Evolutionary conservation across 2,329 filamentous ascomycete species (phyloP), one percentile per base, ranked within the genome.

Genomic region (Cadophora luteo-olivacea): DNA sequence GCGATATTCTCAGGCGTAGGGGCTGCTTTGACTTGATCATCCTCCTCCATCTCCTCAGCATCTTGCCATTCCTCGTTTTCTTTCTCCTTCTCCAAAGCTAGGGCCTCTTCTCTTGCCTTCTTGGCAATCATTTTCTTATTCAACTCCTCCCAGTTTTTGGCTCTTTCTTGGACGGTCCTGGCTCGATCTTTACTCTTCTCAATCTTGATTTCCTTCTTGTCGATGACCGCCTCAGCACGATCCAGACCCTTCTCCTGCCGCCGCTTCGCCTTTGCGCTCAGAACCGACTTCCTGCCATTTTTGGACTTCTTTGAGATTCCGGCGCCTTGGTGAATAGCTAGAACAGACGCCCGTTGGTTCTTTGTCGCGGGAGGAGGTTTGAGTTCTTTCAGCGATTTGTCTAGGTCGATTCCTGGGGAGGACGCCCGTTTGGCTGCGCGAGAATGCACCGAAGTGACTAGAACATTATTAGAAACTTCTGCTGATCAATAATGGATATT

Each of bases 341-440:
- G 87, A 22, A 92, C 84, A n/a, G 91, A 89, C 33, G 89, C 87
- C 4, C 89, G 86, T 69, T 82, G 78, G 70, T 85, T 81, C 68
- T 80, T 78, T 8, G 83, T 80, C 55, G 84, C 81, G 24, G 79
- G 71, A 1, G 88, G 86, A 12, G 84, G 82, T 69, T 84, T 81
- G 68, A 86, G 80, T 48, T 87, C 81, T 77, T 91, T 91, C 25
- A 92, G 83, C 7, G 89, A 91, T 80, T 92, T 92, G 83, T 92
- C 90, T 54, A 87, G 86, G 80, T 92, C 82, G 79, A 92, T 89
- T 75, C 88, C 84, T 32, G 91, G 90, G 4, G 90, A 91, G 19
- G 88, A 87, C 58, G 89, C 91, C 72, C 92, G 89, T 76, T 91
- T 87, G 51, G 91, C 91, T 68, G 91, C 91, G 72, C 92, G 90